Percentiles rank a stretch among this genome's conserved stretches.
Conservation (phyloP, 176 grass and related monocot species). For the Saccharum spontaneum region DNA sequence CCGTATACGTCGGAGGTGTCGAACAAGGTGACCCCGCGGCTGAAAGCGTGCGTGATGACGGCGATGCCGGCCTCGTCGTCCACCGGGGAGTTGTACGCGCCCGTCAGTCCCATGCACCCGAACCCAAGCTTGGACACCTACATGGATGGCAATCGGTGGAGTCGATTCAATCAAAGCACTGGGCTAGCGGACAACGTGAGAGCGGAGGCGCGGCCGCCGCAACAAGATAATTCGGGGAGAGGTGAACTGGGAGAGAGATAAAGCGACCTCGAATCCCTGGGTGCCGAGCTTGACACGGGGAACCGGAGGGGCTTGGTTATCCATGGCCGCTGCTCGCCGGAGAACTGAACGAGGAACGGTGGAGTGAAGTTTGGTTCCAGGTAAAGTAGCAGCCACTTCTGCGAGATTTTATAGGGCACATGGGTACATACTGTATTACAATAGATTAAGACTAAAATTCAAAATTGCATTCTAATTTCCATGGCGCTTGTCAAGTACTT, state of each 20-base stretch:
- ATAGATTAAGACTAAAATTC: no score
- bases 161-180: neutral
- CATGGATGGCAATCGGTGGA: neutral
- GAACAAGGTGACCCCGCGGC: constrained; percentile 75
- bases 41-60: constrained; percentile 73
- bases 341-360: no score
- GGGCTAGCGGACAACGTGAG: neutral
- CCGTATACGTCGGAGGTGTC: constrained; percentile 85
- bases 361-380: no score
- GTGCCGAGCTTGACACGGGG: constrained; percentile 47
- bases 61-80: constrained; percentile 49
- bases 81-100: constrained; percentile 58
- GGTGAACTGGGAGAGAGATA: neutral
- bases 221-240: neutral
- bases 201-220: no score
- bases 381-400: no score
- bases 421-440: no score
- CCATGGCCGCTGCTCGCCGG: constrained; percentile 21
- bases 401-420: no score
- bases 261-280: constrained; percentile 50
- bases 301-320: constrained; percentile 2
- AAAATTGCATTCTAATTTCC: no score
- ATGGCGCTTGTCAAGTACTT: no score
- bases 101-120: constrained; percentile 67
- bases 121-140: constrained; percentile 87